Evolutionary conservation across 2,329 filamentous ascomycete species (phyloP).

Genomic region (Chrysoporthe deuterocubensis): DNA sequence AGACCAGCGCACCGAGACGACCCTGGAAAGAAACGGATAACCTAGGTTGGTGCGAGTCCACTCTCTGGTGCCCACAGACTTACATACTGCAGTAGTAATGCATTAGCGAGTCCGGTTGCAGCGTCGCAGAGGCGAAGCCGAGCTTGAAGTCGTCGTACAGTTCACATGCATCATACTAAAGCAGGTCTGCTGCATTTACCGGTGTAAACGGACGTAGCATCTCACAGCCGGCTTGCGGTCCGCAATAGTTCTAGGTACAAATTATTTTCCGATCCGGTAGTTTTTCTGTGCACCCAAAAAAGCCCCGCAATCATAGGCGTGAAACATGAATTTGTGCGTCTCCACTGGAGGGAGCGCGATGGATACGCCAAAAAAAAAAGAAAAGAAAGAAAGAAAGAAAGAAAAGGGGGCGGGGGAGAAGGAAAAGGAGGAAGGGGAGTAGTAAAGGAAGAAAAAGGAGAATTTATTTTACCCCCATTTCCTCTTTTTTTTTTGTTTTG

Average conservation of each 20-base stretch:
- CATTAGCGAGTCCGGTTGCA: background rate
- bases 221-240: background rate
- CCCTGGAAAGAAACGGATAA: background rate
- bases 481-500: too few species aligned
- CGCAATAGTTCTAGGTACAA: background rate
- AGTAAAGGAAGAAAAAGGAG: too few species aligned
- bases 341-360: too few species aligned
- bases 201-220: background rate
- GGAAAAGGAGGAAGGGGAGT: too few species aligned
- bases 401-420: too few species aligned
- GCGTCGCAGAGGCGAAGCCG: background rate
- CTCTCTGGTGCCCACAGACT: background rate
- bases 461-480: too few species aligned
- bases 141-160: background rate
- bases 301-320: background rate
- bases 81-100: background rate
- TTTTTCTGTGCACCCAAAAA: background rate
- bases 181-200: background rate
- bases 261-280: background rate
- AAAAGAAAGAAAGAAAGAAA: too few species aligned
- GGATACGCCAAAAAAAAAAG: too few species aligned
- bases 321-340: too few species aligned
- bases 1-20: background rate
- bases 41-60: background rate
- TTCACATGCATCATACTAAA: background rate